Evolutionary conservation across 2,329 filamentous ascomycete species (phyloP), one percentile per base, ranked within the genome.

Genomic region (Beauveria sp.): DNA sequence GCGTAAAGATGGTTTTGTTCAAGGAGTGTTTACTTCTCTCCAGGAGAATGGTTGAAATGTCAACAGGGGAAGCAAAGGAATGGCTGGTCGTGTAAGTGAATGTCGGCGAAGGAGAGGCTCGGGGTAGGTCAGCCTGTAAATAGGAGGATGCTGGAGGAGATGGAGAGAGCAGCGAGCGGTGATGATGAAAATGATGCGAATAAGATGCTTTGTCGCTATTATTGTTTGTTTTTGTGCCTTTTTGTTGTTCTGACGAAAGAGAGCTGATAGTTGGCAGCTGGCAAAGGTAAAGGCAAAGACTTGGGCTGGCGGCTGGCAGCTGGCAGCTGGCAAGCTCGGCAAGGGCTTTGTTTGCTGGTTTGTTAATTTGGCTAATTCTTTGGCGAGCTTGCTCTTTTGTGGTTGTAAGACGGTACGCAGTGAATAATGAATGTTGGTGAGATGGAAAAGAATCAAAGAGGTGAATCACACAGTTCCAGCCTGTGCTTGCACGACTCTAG

Each of bases 391-490:
- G 26, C 42, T 54, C n/a, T 40, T 40, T 60, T 52, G 58, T 42
- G 34, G 38, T 26, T 16, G 40, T 53, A 26, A 12, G 14, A 52
- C 47, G 38, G 24, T 26, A 20, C n/a, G 38, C 40, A 46, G 42
- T 53, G 58, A 59, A 59, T 52, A 51, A 18, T 3, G 28, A 7
- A 49, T 40, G 16, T 12, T 34, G 4, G 45, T 22, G 43, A 22
- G n/a, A 40, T 16, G 12, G 24, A 34, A 46, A 16, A 45, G 9
- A n/a, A 28, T 7, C 1, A 40, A 53, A 58, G 12, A 45, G 18
- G 42, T 60, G 50, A 60, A 54, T 60, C 58, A 60, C 43, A 58
- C 58, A 54, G 58, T 53, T 60, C 58, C 58, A 60, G 58, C 58
- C 58, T 54, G 58, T 60, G 58, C 28, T 60, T 47, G 58, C 58